Percentiles rank a stretch among this genome's conserved stretches.
Conservation (phyloP, 108 stramenopile species). For the Cylindrotheca closterium region DNA sequence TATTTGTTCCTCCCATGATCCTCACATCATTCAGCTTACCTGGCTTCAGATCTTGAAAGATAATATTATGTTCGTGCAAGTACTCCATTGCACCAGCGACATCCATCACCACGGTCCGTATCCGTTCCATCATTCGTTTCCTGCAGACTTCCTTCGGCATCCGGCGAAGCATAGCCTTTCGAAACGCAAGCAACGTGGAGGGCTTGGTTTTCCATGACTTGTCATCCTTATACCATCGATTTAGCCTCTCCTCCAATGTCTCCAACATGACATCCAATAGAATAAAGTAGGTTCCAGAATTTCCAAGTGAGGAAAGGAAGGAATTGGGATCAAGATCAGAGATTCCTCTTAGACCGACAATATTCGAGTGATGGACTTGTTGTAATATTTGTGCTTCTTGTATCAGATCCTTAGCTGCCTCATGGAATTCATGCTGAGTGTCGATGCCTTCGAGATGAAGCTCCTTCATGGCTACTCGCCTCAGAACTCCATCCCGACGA, state of each 20-base stretch:
- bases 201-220: neutral
- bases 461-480: too few relatives aligned
- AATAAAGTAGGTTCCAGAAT: slow-evolving; percentile 12
- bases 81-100: slow-evolving; percentile 28
- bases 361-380: slow-evolving; percentile 23
- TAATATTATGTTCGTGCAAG: slow-evolving; percentile 8
- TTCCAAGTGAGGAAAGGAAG: slow-evolving; percentile 11
- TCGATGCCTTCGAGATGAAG: too few relatives aligned
- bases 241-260: slow-evolving; percentile 11
- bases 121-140: slow-evolving; percentile 4
- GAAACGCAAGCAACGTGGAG: neutral
- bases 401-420: slow-evolving; percentile 14
- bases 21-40: too few relatives aligned
- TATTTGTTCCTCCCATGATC: too few relatives aligned
- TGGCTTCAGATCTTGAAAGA: slow-evolving; percentile 24
- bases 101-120: slow-evolving; percentile 3
- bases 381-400: slow-evolving; percentile 15
- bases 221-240: neutral
- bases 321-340: neutral
- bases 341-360: slow-evolving; percentile 13
- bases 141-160: neutral
- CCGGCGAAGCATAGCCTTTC: neutral
- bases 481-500: too few relatives aligned
- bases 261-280: slow-evolving; percentile 3
- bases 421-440: too few relatives aligned